Evolutionary conservation across 2,329 filamentous ascomycete species (phyloP), one percentile per base, ranked within the genome.

Genomic region (Neocucurbitaria cava): DNA sequence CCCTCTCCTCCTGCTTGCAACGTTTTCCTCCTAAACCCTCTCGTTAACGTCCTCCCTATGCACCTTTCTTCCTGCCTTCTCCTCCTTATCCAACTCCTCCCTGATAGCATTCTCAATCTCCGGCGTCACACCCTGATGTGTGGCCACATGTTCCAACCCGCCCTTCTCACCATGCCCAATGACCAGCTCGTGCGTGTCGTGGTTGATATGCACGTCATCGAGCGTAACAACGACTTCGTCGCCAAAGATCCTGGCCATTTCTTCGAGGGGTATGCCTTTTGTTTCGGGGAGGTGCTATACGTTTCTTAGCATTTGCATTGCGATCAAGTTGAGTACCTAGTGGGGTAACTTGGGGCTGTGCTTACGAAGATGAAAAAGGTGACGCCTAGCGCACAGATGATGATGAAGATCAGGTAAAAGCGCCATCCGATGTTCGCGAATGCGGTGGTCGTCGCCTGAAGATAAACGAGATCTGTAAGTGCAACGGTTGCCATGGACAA

Each of bases 401-500:
- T 62, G 46, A 67, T 68, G 46, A 67, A 69, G 1, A 71, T 61
- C 13, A 74, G 47, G 47, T 70, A 74, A 50, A 69, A 75, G 9
- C 60, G 67, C 66, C 70, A 72, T 7, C 65, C 64, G 39, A 74
- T 71, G 17, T 65, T 70, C 1, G 58, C 62, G 47, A 74, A 73
- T 2, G 71, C 72, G 3, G 66, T 72, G 1, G 69, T 62, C 2
- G 69, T 68, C 1, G 61, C 65, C 49, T 72, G 69, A 1, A 69
- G 51, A 41, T 67, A 71, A 3, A 73, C 55, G 10, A 71, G 61
- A 39, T 71, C 75, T 59, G 77, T 82, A 49, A 78, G 76, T 21
- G 62, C 61, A n/a, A 69, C 46, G 5, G 61, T 65, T 7, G 64
- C 61, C 35, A 66, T 59, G n/a, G 54, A 56, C 10, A 65, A 50